Evolutionary conservation across 169 alveolate species (phyloP).

Genomic region (Plasmodium ovale): DNA sequence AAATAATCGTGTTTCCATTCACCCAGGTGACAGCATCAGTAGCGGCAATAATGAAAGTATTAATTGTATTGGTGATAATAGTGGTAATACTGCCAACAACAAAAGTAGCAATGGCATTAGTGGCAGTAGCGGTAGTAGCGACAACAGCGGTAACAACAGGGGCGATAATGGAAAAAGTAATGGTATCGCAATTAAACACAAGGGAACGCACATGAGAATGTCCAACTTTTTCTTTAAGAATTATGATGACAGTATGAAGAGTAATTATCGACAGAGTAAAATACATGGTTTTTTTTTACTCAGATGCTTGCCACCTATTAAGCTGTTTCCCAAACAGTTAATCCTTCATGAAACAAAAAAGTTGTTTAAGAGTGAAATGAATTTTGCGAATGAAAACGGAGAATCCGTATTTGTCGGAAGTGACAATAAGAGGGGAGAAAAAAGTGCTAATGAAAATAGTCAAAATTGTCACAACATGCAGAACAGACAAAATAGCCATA

Average conservation of each 20-base stretch:
- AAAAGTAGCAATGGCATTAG: not conserved
- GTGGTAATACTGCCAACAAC: not conserved
- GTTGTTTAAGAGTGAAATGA: conserved; percentile 21
- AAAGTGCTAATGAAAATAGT: conserved; percentile 2
- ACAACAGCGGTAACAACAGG: not conserved
- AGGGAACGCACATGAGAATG: conserved; percentile 22
- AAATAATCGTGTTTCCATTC: not conserved
- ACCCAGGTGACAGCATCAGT: not conserved
- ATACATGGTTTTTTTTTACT: conserved; percentile 56
- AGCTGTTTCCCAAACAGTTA: conserved; percentile 62
- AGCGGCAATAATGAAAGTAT: not conserved
- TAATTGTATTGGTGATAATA: not conserved
- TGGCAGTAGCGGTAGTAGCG: not conserved
- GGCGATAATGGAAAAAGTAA: not conserved
- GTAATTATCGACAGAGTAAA: conserved; percentile 49
- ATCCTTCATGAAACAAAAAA: conserved; percentile 44
- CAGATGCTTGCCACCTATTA: conserved; percentile 69
- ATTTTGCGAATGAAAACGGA: not conserved
- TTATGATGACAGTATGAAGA: conserved; percentile 26
- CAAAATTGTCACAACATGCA: not conserved
- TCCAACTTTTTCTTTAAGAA: conserved; percentile 42
- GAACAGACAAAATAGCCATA: not conserved
- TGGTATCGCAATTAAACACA: not conserved
- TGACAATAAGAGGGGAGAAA: conserved; percentile 2
- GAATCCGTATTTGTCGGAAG: not conserved